These are phyloP conservation scores for Plasmodium vinckei DNA, from an alignment of 169 alveolate genomes.

Conservation along the genomic window DNA sequence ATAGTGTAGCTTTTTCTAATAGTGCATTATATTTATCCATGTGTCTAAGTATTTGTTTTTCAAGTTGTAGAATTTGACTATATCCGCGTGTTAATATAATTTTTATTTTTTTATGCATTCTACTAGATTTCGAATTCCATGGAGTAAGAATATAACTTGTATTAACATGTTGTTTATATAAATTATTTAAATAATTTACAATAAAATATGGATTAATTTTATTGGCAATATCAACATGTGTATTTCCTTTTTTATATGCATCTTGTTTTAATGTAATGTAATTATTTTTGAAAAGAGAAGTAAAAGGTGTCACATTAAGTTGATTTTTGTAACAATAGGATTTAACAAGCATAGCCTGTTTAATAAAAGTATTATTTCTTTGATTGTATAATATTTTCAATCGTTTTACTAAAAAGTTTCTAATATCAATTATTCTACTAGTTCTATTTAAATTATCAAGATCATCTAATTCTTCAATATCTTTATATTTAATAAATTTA, in stretches of 20 bases:
- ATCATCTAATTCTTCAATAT: slow-evolving; percentile 5
- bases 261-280: slow-evolving; percentile 1
- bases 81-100: slow-evolving; percentile 69
- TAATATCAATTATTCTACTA: slow-evolving; percentile 16
- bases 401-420: slow-evolving; percentile 17
- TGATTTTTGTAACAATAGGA: slow-evolving; percentile 27
- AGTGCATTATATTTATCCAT: slow-evolving; percentile 16
- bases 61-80: slow-evolving; percentile 15
- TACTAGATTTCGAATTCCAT: neutral
- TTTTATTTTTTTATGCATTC: slow-evolving; percentile 65
- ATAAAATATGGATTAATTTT: neutral
- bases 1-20: slow-evolving; percentile 22
- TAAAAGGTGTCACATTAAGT: neutral
- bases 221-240: neutral
- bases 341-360: slow-evolving; percentile 24
- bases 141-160: slow-evolving; percentile 60
- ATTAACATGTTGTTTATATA: slow-evolving; percentile 61
- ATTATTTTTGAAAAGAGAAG: neutral
- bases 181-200: slow-evolving; percentile 25
- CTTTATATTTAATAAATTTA: neutral
- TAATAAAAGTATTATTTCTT: slow-evolving; percentile 18
- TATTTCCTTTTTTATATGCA: slow-evolving; percentile 19
- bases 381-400: slow-evolving; percentile 17
- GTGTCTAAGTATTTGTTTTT: slow-evolving; percentile 9
- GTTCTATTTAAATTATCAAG: slow-evolving; percentile 16